Evolutionary conservation across 495 filamentous ascomycete genomes (phyloP).

Genomic region (Neurospora intermedia): DNA sequence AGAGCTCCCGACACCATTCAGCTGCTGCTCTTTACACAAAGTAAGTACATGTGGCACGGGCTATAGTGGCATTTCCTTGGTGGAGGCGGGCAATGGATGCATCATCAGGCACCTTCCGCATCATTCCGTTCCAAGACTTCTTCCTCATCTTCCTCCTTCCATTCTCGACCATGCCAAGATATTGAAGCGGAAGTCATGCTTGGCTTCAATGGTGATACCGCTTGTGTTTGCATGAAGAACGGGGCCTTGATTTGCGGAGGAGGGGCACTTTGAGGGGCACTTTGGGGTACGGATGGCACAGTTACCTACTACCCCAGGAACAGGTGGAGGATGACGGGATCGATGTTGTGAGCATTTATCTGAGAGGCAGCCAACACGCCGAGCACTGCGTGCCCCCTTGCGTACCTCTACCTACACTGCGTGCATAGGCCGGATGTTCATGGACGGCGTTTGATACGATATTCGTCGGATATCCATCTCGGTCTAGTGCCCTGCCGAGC

Average conservation of each 20-base stretch:
- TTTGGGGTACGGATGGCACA: not conserved
- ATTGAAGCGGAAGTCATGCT: not conserved
- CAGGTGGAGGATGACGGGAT: not conserved
- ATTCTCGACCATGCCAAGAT: not conserved
- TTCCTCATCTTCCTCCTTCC: not conserved
- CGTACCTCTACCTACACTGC: not conserved
- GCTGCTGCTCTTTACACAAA: not conserved
- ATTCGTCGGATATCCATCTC: not conserved
- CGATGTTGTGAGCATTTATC: not conserved
- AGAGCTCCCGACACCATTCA: not conserved
- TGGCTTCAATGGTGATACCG: not conserved
- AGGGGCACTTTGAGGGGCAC: not conserved
- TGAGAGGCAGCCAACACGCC: not conserved
- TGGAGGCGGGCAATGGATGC: not conserved
- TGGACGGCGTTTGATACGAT: not conserved
- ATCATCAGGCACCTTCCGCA: not conserved
- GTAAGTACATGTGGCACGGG: not conserved
- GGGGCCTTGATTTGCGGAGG: not conserved
- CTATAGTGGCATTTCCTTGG: not conserved
- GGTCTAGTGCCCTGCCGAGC: not conserved
- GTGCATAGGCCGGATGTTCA: not conserved
- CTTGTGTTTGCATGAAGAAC: not conserved
- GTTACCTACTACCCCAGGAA: not conserved
- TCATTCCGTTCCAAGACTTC: not conserved
- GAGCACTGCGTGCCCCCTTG: not conserved